Conservation (phyloP, 2,329 filamentous ascomycete species). For the Huntiella bhutanensis region DNA sequence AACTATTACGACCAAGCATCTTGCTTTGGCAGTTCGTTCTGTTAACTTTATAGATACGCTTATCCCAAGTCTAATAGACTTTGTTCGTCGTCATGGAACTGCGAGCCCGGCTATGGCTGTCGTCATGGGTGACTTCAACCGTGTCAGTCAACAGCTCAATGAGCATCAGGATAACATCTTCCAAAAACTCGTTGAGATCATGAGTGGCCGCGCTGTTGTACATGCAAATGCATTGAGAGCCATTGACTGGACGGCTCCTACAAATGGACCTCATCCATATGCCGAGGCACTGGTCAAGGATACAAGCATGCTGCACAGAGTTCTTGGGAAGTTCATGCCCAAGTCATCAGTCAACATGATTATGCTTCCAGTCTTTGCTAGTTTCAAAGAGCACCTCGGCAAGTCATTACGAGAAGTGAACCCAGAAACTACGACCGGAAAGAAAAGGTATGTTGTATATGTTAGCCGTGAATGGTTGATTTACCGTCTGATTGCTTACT, state of each 20-base stretch:
- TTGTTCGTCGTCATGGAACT: conserved; percentile 52
- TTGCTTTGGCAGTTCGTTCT: conserved; percentile 79
- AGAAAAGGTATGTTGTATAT: conserved; percentile 41
- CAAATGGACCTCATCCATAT: conserved; percentile 35
- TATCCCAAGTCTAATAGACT: conserved; percentile 80
- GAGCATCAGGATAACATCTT: conserved; percentile 84
- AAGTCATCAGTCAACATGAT: conserved; percentile 62
- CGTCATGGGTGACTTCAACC: conserved; percentile 73
- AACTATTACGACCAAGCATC: conserved; percentile 90
- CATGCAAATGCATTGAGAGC: conserved; percentile 59
- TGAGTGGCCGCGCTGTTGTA: conserved; percentile 55
- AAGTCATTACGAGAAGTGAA: conserved; percentile 46
- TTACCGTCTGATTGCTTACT: background rate
- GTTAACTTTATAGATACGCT: conserved; percentile 73
- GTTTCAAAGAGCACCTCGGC: conserved; percentile 63
- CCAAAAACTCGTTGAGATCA: conserved; percentile 84
- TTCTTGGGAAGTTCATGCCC: conserved; percentile 63
- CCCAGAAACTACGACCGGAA: conserved; percentile 47
- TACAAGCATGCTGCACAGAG: conserved; percentile 66
- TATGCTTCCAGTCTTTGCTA: conserved; percentile 68
- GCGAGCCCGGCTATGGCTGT: conserved; percentile 29
- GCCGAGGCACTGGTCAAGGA: conserved; percentile 81
- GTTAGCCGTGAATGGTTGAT: background rate
- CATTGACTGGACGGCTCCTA: conserved; percentile 43
- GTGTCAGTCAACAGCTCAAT: conserved; percentile 62